These are phyloP conservation scores for Aspergillus ustus DNA, from an alignment of 2,329 filamentous ascomycete genomes.

Conservation along the genomic window DNA sequence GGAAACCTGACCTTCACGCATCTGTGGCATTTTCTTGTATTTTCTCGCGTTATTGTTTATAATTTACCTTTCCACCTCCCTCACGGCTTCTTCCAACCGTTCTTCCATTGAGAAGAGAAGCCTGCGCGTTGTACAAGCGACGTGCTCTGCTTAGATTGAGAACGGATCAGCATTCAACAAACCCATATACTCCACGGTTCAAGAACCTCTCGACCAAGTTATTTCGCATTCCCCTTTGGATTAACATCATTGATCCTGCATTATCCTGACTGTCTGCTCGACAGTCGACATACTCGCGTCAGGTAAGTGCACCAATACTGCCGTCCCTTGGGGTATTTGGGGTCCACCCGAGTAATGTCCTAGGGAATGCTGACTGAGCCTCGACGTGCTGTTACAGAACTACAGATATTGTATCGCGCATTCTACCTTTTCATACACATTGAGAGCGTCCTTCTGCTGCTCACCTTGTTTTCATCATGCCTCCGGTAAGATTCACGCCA, in stretches of 20 bases:
- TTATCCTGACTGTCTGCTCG: slow-evolving; percentile 25
- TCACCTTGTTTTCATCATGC: slow-evolving; percentile 53
- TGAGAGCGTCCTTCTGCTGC: slow-evolving; percentile 25
- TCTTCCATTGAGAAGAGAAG: not conserved
- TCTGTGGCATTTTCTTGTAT: slow-evolving; percentile 20
- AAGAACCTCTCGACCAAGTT: slow-evolving; percentile 18
- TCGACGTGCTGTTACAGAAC: slow-evolving; percentile 26
- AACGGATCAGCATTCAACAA: slow-evolving; percentile 39
- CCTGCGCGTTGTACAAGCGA: slow-evolving; percentile 24
- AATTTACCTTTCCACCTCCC: slow-evolving; percentile 4
- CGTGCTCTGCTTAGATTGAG: slow-evolving; percentile 31
- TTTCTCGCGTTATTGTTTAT: slow-evolving; percentile 26
- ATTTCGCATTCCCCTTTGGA: slow-evolving; percentile 24
- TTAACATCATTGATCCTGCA: slow-evolving; percentile 26
- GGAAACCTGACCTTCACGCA: slow-evolving; percentile 11
- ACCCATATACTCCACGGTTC: slow-evolving; percentile 29
- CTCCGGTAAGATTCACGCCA: slow-evolving; percentile 55
- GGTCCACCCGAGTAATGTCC: slow-evolving; percentile 37
- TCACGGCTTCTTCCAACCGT: slow-evolving; percentile 6
- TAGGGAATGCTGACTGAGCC: slow-evolving; percentile 43
- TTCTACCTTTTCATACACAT: slow-evolving; percentile 28
- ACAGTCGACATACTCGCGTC: slow-evolving; percentile 39
- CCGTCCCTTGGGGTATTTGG: slow-evolving; percentile 37
- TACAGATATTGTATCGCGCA: slow-evolving; percentile 32
- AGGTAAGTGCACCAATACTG: slow-evolving; percentile 39